Evolutionary conservation across 441 rosid species (phyloP), one percentile per base, ranked within the genome.

Genomic region (Erysimum pusillum): DNA sequence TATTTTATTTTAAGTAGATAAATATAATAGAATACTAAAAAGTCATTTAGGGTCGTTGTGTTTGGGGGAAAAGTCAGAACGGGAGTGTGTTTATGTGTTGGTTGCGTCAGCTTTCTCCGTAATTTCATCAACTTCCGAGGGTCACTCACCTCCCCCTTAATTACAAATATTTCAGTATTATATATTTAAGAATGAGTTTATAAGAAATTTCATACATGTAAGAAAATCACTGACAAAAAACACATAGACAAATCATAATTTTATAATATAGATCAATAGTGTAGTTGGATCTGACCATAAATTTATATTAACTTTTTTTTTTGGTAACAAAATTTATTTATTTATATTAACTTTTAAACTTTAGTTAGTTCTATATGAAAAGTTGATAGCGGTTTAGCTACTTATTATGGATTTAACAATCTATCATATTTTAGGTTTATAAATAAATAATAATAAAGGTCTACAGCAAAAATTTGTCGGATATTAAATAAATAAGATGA

Each of bases 51-150:
- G 44, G 51, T 67, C 67, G 25, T 58, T 59, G 53, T 38, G 73
- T 49, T 73, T 13, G 34, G 6, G 45, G 9, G 46, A 67, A 46
- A 67, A 0, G 72, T 63, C 38, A 71, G 49, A 52, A 10, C 61
- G 41, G 12, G 20, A 45, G 46, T 69, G 64, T 53, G 67, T 70
- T 76, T 56, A 6, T 25, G 8, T 48, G 67, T 49, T 28, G 60
- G 7, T 57, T 11, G 68, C 46, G 73, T 71, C 76, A 39, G 15
- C 32, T 65, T 64, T n/a, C 52, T 71, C 80, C 76, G 9, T 49
- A 58, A 65, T 31, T 49, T 58, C 76, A 63, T 69, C 61, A 49
- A 70, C 34, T 76, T 63, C 15, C 36, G 42, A 39, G 7, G 39
- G 49, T 64, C 65, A 34, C 35, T 17, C 31, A 32, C 56, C 9